Evolutionary conservation across 2,329 filamentous ascomycete genomes (phyloP).

Genomic region (Monosporascus cannonballus): DNA sequence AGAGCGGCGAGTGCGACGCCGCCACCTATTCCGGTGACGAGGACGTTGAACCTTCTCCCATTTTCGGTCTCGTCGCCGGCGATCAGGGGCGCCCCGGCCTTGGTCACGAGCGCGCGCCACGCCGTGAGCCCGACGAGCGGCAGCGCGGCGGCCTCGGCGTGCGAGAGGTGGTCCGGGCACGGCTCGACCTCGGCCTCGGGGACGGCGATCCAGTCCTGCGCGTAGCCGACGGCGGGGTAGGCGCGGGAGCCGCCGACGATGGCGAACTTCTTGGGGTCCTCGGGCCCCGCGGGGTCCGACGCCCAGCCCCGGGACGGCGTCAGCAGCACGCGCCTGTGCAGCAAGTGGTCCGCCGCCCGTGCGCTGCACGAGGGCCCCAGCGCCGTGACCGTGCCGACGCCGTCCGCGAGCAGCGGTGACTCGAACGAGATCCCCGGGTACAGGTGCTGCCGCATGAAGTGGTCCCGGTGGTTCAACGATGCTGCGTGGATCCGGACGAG

Average conservation of each 20-base stretch:
- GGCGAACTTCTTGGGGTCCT: slow-evolving; percentile 50
- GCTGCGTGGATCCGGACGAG: slow-evolving; percentile 71
- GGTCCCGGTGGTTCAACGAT: slow-evolving; percentile 89
- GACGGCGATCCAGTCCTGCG: slow-evolving; percentile 67
- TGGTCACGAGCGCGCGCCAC: slow-evolving; percentile 80
- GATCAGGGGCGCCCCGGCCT: slow-evolving; percentile 43
- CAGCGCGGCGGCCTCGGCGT: slow-evolving; percentile 74
- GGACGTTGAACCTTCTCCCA: slow-evolving; percentile 56
- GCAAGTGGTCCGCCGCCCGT: slow-evolving; percentile 31
- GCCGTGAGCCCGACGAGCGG: slow-evolving; percentile 82
- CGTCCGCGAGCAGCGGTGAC: slow-evolving; percentile 76
- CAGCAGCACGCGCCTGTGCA: slow-evolving; percentile 64
- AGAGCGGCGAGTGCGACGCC: slow-evolving; percentile 81
- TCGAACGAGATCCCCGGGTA: slow-evolving; percentile 82
- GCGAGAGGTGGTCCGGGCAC: slow-evolving; percentile 64
- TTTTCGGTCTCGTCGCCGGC: slow-evolving; percentile 44
- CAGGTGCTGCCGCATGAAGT: slow-evolving; percentile 87
- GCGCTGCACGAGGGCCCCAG: slow-evolving; percentile 44
- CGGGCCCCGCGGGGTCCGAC: slow-evolving; percentile 64
- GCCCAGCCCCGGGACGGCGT: slow-evolving; percentile 77
- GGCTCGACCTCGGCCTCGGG: slow-evolving; percentile 68
- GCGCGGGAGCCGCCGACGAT: slow-evolving; percentile 65
- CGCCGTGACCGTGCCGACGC: slow-evolving; percentile 65
- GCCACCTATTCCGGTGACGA: slow-evolving; percentile 88
- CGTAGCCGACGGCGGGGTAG: slow-evolving; percentile 58